Conservation (phyloP, 1,139 yeast genomes). For the Magnusiomyces sp. region DNA sequence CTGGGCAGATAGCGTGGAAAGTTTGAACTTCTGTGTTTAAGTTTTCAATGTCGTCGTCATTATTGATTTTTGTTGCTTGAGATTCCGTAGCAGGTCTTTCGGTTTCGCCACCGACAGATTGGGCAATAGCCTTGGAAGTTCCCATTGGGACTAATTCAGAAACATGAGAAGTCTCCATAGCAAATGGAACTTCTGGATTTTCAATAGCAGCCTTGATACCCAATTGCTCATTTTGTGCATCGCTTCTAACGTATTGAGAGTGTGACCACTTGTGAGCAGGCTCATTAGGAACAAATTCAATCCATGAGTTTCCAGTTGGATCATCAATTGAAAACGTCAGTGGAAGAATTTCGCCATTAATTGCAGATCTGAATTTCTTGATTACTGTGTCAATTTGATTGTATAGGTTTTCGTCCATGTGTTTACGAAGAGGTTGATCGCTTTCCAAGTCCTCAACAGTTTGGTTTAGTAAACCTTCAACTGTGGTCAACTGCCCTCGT, state of each 20-base stretch:
- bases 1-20: constrained; percentile 85
- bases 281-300: constrained; percentile 83
- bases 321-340: constrained; percentile 77
- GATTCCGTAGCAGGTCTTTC: constrained; percentile 20
- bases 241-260: constrained; percentile 73
- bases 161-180: constrained; percentile 34
- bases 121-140: neutral
- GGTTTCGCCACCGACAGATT: constrained; percentile 25
- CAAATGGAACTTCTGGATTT: constrained; percentile 17
- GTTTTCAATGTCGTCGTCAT: constrained; percentile 66
- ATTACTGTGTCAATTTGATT: constrained; percentile 68
- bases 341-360: constrained; percentile 66
- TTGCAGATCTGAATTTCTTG: constrained; percentile 45
- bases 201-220: constrained; percentile 73
- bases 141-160: constrained; percentile 5
- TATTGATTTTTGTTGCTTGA: neutral
- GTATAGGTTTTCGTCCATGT: constrained; percentile 62
- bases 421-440: constrained; percentile 74
- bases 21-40: constrained; percentile 78
- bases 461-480: constrained; percentile 80
- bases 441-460: constrained; percentile 73
- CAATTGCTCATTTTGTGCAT: constrained; percentile 77
- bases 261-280: constrained; percentile 87
- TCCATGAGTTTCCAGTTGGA: constrained; percentile 97
- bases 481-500: constrained; percentile 84